Evolutionary conservation across 31 red algal species (phyloP).

Genomic region (Porphyra umbilicalis): DNA sequence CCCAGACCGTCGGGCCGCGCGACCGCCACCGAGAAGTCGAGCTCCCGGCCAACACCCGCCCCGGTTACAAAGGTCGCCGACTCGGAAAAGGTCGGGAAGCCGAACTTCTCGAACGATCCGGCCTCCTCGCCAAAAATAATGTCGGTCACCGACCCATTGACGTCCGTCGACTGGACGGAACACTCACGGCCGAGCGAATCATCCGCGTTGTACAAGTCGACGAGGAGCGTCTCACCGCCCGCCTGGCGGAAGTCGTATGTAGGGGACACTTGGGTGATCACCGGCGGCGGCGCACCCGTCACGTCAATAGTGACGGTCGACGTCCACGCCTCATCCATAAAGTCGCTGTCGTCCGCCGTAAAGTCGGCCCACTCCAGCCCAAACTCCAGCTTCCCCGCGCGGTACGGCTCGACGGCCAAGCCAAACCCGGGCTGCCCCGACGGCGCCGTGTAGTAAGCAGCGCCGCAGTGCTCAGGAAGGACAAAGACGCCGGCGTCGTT

Average conservation of each 20-base stretch:
- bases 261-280: conserved; percentile 24
- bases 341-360: conserved; percentile 2
- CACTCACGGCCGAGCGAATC: conserved; percentile 10
- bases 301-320: conserved; percentile 17
- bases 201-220: conserved; percentile 27
- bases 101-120: conserved; percentile 20
- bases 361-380: conserved; percentile 30
- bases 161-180: conserved; percentile 12
- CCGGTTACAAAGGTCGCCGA: conserved; percentile 22
- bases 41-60: conserved; percentile 19
- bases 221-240: conserved; percentile 27
- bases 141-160: conserved; percentile 10
- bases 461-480: conserved; percentile 32
- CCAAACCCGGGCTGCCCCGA: conserved; percentile 38
- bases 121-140: conserved; percentile 4
- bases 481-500: conserved; percentile 2
- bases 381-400: conserved; percentile 24
- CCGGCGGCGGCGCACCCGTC: conserved; percentile 41
- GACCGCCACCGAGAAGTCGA: conserved; percentile 23
- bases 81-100: conserved; percentile 16
- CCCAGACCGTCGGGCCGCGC: background rate
- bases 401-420: conserved; percentile 32
- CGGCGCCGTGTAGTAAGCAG: conserved; percentile 26
- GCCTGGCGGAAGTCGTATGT: conserved; percentile 26
- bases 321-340: conserved; percentile 19